Base-by-base conservation (phyloP, 2,329 filamentous ascomycete genomes). In the Gnomoniopsis smithogilvyi region DNA sequence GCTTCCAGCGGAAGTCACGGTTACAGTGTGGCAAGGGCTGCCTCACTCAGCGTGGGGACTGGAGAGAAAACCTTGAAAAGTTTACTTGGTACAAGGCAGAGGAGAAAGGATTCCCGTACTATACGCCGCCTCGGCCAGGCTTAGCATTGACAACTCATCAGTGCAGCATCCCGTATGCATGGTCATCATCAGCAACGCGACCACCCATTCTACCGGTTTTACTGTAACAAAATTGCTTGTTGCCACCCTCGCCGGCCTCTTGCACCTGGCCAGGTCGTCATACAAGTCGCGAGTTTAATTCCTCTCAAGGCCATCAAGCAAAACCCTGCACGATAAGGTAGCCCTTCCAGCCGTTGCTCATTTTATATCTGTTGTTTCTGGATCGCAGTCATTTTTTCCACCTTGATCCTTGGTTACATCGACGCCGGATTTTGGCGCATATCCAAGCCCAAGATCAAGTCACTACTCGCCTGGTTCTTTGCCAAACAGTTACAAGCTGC, bases 141-240 rank as follows among this genome's bases (percentile, higher is more conserved):
- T 47, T 47, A 47, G 45, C 45, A 47, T 43, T 38, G 36, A 49
- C 54, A 56, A 50, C 41, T 56, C 54, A 56, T 21, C 54, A 12
- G 45, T 56, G 54, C 54, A 56, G 54, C 41, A 51, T 46, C 54
- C 26, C 54, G 14, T 56, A 43, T 56, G 46, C 47, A 56, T 56
- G 46, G 54, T 51, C 54, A 50, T 56, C 54, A 45, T 41, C 47
- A 50, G n/a, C 36, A 56, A 22, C 36, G 33, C 54, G 34, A 34
- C 43, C 30, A 38, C 53, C 19, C 30, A 43, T 46, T 17, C 6
- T 48, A 41, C 38, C 38, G 46, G 21, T 14, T 22, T 48, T 48
- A n/a, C n/a, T n/a, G n/a, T 22, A 1, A 26, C 10, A 26, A 24
- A 21, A 48, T 14, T 48, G 30, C 46, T 11, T 11, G 15, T 41